These are phyloP conservation scores for Aspergillus sp. DNA, from an alignment of 2,329 filamentous ascomycete species.

Conservation along the genomic window DNA sequence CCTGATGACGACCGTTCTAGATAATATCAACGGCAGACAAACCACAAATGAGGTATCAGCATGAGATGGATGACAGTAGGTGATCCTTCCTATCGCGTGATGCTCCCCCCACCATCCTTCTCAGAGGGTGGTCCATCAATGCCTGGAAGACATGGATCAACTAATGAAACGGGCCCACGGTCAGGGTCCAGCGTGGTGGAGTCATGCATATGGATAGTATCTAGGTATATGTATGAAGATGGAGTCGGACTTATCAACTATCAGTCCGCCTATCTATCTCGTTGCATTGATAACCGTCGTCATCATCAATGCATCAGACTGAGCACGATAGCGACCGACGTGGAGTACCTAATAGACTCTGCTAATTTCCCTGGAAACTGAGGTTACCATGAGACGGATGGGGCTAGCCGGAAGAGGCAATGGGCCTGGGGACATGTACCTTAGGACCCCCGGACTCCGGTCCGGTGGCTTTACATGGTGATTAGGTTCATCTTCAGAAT, in stretches of 20 bases:
- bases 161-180: neutral
- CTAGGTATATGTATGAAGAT: neutral
- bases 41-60: neutral
- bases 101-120: neutral
- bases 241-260: neutral
- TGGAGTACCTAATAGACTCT: neutral
- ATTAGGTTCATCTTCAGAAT: too few relatives aligned
- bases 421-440: neutral
- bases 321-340: too few relatives aligned
- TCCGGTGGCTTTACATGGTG: too few relatives aligned
- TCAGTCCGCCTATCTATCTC: neutral
- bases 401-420: neutral
- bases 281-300: too few relatives aligned
- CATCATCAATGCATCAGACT: too few relatives aligned
- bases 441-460: neutral
- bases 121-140: neutral
- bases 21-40: neutral
- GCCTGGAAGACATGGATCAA: neutral
- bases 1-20: neutral
- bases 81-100: neutral
- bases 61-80: neutral
- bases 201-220: neutral
- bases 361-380: neutral
- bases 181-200: neutral
- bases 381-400: too few relatives aligned